These are phyloP conservation scores for Penicillium sp. DNA, from an alignment of 2,329 filamentous ascomycete species.

Conservation along the genomic window DNA sequence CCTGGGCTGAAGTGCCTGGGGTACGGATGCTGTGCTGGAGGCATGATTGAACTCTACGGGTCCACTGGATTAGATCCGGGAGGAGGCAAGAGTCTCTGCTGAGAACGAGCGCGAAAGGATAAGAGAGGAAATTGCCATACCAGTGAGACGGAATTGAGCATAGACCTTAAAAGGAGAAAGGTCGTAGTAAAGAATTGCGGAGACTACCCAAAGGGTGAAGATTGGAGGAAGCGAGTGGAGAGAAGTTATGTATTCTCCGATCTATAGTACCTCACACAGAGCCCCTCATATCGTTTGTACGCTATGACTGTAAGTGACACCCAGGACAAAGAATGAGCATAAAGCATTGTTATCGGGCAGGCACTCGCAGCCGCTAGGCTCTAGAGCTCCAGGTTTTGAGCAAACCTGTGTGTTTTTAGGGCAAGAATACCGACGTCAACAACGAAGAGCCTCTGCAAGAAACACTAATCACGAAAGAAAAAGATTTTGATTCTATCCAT, in stretches of 20 bases:
- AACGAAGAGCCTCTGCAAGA: conserved; percentile 3
- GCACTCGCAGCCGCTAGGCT: background rate
- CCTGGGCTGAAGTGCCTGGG: background rate
- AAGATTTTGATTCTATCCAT: conserved; percentile 18
- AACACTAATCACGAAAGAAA: conserved; percentile 13
- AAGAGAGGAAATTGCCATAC: background rate
- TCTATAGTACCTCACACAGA: background rate
- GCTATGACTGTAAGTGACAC: background rate
- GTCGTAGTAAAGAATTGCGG: background rate
- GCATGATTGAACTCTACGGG: background rate
- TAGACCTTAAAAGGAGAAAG: background rate
- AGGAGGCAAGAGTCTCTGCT: background rate
- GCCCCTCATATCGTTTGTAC: background rate
- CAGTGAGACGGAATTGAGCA: background rate
- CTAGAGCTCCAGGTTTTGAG: background rate
- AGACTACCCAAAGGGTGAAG: background rate
- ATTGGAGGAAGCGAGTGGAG: background rate
- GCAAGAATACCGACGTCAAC: conserved; percentile 7
- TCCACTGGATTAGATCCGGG: background rate
- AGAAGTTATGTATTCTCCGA: background rate
- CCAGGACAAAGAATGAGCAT: conserved; percentile 1
- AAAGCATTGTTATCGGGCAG: conserved; percentile 4
- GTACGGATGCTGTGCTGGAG: background rate
- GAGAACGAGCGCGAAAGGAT: background rate
- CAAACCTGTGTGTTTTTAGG: conserved; percentile 9